These are phyloP conservation scores for Candida silvicultrix DNA, from an alignment of 805 yeast genomes.

Conservation along the genomic window DNA sequence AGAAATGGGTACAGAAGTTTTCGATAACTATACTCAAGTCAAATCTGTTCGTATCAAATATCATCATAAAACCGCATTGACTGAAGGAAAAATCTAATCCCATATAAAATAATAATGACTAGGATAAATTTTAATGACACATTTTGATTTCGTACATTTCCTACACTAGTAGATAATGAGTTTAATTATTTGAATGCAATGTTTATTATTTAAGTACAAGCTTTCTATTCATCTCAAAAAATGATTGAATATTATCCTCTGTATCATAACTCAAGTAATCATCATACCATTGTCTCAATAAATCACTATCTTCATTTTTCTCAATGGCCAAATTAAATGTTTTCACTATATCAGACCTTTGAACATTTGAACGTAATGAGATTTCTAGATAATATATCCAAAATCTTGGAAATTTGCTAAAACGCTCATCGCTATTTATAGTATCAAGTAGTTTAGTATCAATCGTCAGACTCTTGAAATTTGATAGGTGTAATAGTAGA, in stretches of 20 bases:
- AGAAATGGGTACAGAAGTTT: conserved; percentile 72
- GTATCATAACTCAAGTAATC: neutral
- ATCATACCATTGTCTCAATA: neutral
- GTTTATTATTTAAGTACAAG: neutral
- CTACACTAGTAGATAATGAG: no score
- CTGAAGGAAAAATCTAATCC: neutral
- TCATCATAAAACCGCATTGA: neutral
- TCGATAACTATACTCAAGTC: conserved; percentile 62
- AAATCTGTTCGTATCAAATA: conserved; percentile 60
- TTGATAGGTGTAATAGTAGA: conserved; percentile 28
- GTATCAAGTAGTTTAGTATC: conserved; percentile 21
- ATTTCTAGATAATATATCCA: neutral
- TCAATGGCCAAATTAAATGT: neutral
- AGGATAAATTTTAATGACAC: no score
- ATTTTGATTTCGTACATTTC: no score
- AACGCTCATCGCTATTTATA: neutral
- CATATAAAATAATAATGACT: no score
- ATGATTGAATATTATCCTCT: neutral
- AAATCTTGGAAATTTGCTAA: neutral
- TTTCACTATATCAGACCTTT: neutral
- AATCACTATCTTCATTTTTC: neutral
- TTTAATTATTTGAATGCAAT: no score
- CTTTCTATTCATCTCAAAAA: neutral
- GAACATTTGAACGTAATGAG: neutral
- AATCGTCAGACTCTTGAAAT: conserved; percentile 17